phyloP scores from a whole-genome alignment of 768 basidiomycete genomes.

The Russula virescens region DNA sequence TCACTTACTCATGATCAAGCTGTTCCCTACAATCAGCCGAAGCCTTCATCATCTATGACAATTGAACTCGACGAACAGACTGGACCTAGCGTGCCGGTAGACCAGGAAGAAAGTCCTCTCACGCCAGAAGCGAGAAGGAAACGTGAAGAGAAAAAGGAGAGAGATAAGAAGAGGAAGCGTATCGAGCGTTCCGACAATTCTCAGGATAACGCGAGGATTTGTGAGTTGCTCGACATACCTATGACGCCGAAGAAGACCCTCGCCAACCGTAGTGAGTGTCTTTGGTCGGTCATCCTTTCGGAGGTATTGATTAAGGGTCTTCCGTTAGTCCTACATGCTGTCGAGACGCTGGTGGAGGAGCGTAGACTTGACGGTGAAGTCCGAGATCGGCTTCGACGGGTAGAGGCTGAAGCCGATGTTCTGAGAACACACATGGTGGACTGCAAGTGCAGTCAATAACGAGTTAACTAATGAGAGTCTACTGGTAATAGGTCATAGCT shows the following conservation, averaged over 20 bases:
- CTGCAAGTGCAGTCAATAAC: too few relatives aligned
- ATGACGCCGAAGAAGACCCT: neutral
- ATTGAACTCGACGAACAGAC: too few relatives aligned
- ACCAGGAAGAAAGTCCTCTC: neutral
- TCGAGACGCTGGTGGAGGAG: neutral
- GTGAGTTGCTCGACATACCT: neutral
- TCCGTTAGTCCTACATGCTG: neutral
- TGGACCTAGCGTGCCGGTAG: neutral
- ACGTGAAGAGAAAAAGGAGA: neutral
- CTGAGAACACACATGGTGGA: neutral
- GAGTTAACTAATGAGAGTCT: too few relatives aligned
- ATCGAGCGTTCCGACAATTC: neutral
- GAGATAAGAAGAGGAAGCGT: neutral
- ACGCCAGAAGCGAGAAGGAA: neutral
- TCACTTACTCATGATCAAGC: neutral
- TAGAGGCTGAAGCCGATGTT: neutral
- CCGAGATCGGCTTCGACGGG: neutral
- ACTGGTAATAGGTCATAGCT: neutral
- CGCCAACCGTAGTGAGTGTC: slow-evolving; percentile 1
- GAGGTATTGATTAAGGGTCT: neutral
- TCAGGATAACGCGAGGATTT: neutral
- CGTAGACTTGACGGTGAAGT: too few relatives aligned
- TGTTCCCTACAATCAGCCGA: neutral
- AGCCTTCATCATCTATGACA: neutral
- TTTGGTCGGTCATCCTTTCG: neutral